phyloP scores from a whole-genome alignment of 495 filamentous ascomycete species.

The Aspergillus ostianus region DNA sequence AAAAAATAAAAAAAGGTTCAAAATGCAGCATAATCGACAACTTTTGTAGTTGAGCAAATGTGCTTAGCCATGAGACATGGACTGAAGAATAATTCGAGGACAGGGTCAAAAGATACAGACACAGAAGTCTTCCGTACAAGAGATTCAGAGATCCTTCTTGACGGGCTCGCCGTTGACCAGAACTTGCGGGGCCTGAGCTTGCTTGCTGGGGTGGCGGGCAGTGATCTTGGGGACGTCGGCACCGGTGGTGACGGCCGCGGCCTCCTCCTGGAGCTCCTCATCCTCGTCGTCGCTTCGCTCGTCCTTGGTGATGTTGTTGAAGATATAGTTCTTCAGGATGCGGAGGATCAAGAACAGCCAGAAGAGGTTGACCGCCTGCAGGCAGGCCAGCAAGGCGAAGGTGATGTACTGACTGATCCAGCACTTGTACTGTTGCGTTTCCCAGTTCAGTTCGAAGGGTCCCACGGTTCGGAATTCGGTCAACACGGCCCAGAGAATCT shows the following conservation, averaged over 20 bases:
- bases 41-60: not conserved
- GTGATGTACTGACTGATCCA: conserved; percentile 73
- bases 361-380: conserved; percentile 83
- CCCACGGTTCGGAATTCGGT: conserved; percentile 88
- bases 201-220: conserved; percentile 27
- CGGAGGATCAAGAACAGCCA: conserved; percentile 82
- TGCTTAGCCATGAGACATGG: not conserved
- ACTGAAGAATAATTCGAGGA: not conserved
- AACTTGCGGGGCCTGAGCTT: conserved; percentile 38
- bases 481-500: conserved; percentile 80
- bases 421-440: conserved; percentile 80
- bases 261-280: conserved; percentile 33
- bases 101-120: not conserved
- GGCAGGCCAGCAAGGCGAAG: conserved; percentile 61
- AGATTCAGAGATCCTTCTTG: conserved; percentile 15
- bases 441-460: conserved; percentile 85
- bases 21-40: not conserved
- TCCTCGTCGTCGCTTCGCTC: conserved; percentile 63
- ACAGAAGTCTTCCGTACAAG: not conserved
- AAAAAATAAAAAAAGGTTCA: not conserved
- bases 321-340: conserved; percentile 61
- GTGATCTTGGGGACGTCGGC: conserved; percentile 21
- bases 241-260: conserved; percentile 30
- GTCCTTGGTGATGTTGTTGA: conserved; percentile 50
- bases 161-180: conserved; percentile 40